Conservation (phyloP, 108 stramenopile genomes). For the Pseudonitzschia pungens region DNA sequence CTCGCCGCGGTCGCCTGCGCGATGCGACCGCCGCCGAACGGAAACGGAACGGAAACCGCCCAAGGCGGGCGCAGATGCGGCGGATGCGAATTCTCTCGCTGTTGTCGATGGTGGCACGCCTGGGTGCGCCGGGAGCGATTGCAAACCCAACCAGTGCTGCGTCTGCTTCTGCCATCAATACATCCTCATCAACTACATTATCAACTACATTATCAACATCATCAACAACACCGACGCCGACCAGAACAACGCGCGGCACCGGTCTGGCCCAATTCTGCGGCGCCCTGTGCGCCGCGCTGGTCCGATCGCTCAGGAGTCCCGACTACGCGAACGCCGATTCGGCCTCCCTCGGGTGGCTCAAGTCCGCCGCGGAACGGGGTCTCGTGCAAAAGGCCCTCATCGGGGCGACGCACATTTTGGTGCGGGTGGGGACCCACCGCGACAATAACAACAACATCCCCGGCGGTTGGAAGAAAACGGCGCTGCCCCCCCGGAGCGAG, state of each 20-base stretch:
- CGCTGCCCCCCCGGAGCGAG: slow-evolving; percentile 55
- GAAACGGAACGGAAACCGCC: background rate
- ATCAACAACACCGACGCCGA: too few species aligned
- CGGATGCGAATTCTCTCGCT: too few species aligned
- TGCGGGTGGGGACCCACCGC: too few species aligned
- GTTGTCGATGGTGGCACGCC: too few species aligned
- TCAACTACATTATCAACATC: too few species aligned
- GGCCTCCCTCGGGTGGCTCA: slow-evolving; percentile 37
- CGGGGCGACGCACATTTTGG: slow-evolving; percentile 24
- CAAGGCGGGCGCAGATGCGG: too few species aligned
- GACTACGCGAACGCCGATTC: slow-evolving; percentile 22
- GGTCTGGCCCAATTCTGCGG: background rate
- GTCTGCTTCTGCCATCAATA: too few species aligned
- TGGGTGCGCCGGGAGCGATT: background rate
- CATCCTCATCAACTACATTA: background rate
- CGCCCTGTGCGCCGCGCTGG: background rate
- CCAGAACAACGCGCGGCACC: too few species aligned
- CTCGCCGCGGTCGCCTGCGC: background rate
- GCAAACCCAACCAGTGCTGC: background rate
- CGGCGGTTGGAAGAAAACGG: slow-evolving; percentile 55
- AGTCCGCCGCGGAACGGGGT: slow-evolving; percentile 32
- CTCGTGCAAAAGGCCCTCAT: slow-evolving; percentile 34
- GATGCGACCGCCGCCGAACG: background rate
- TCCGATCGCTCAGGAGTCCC: background rate
- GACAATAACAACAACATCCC: too few species aligned